Percentiles rank a stretch among this genome's conserved stretches.
Conservation (phyloP, 1,284 basidiomycete genomes). For the Cutaneotrichosporon mucoides region DNA sequence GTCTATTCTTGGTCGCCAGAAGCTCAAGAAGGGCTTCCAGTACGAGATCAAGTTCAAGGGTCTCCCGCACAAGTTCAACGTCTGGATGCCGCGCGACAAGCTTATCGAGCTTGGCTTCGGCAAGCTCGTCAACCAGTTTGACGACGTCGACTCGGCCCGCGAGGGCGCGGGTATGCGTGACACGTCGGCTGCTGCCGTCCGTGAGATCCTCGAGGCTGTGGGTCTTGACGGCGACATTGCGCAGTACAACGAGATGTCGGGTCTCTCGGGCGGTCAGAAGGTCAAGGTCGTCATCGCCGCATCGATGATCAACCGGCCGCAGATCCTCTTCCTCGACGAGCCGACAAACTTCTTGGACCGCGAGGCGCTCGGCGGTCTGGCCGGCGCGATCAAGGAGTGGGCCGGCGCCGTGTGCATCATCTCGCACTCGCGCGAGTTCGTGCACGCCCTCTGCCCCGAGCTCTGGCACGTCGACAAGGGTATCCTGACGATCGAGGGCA, state of each 20-base stretch:
- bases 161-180: constrained; percentile 88
- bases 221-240: constrained; percentile 96
- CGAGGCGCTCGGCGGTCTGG: constrained; percentile 65
- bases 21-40: constrained; percentile 92
- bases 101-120: constrained; percentile 83
- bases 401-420: constrained; percentile 95
- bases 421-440: constrained; percentile 89
- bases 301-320: constrained; percentile 78
- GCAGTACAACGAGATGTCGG: constrained; percentile 92
- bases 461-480: constrained; percentile 56
- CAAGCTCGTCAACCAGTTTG: constrained; percentile 91
- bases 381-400: constrained; percentile 95
- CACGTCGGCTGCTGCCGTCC: constrained; percentile 70
- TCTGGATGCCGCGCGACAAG: constrained; percentile 89
- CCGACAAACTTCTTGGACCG: constrained; percentile 94
- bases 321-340: constrained; percentile 63
- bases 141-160: constrained; percentile 94
- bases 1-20: constrained; percentile 85
- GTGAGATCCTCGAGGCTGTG: constrained; percentile 89
- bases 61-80: constrained; percentile 85
- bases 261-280: constrained; percentile 89
- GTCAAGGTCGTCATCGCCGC: constrained; percentile 96
- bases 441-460: constrained; percentile 70
- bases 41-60: constrained; percentile 97
- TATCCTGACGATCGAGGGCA: constrained; percentile 80